Evolutionary conservation across 164 flowering plant species (phyloP).

Genomic region (Kingdonia uniflora): DNA sequence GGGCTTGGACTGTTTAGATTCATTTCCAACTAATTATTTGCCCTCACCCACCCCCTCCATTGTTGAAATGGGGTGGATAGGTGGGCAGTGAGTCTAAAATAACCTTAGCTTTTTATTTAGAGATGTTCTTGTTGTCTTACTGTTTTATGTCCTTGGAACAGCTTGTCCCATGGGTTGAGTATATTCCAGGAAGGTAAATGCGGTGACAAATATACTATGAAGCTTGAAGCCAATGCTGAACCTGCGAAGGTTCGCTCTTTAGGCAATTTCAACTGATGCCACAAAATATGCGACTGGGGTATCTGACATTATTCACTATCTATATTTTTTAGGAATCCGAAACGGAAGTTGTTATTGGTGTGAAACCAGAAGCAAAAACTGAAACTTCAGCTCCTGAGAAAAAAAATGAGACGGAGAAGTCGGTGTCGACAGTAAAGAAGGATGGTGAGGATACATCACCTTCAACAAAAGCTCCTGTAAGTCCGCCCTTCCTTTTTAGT

Average conservation of each 20-base stretch:
- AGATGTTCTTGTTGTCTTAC: too few relatives aligned
- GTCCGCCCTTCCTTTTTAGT: conserved; percentile 8
- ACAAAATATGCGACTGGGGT: too few relatives aligned
- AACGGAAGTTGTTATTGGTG: conserved; percentile 17
- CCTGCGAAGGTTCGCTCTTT: conserved; percentile 36
- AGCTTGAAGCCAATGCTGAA: conserved; percentile 44
- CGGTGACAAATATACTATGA: conserved; percentile 28
- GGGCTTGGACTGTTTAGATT: too few relatives aligned
- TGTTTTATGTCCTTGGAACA: conserved; percentile 20
- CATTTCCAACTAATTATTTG: too few relatives aligned
- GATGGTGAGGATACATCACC: conserved; percentile 38
- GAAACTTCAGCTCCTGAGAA: conserved; percentile 21
- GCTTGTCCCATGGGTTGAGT: conserved; percentile 85
- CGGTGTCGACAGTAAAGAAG: conserved; percentile 31
- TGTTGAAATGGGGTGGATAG: too few relatives aligned
- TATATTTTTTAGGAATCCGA: conserved; percentile 21
- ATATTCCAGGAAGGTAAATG: conserved; percentile 64
- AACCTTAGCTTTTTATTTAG: too few relatives aligned
- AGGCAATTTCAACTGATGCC: not conserved
- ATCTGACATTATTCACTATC: not conserved
- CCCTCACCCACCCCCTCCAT: too few relatives aligned
- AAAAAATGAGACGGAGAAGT: conserved; percentile 39
- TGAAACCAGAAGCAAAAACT: conserved; percentile 30
- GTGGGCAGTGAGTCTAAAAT: too few relatives aligned
- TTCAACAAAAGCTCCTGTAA: conserved; percentile 43